Evolutionary conservation across 192 early-diverging fungal species (phyloP).

Genomic region (Rhizoclosmatium globosum): DNA sequence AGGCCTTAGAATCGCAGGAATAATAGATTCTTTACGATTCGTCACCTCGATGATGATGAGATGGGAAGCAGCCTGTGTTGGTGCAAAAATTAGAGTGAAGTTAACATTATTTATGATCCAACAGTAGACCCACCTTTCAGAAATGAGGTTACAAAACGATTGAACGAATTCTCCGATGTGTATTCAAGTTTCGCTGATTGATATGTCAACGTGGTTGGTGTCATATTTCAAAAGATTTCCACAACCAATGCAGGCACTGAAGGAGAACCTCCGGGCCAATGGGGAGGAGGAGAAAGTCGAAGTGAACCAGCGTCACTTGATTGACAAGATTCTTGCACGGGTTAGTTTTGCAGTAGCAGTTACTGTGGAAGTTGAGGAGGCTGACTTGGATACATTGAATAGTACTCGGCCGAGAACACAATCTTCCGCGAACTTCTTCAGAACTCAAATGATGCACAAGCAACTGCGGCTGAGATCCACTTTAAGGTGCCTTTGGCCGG

Average conservation of each 20-base stretch:
- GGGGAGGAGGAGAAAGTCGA: constrained; percentile 68
- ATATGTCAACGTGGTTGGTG: too few species aligned
- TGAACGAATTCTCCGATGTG: constrained; percentile 82
- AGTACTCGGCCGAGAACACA: constrained; percentile 87
- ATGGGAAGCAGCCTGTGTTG: constrained; percentile 13
- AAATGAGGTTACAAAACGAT: constrained; percentile 89
- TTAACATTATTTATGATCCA: background rate
- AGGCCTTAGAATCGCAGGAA: constrained; percentile 83
- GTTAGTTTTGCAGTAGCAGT: constrained; percentile 3
- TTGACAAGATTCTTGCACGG: constrained; percentile 90
- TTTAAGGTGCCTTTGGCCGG: constrained; percentile 36
- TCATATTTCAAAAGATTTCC: too few species aligned
- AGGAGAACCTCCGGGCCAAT: constrained; percentile 38
- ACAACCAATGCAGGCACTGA: constrained; percentile 33
- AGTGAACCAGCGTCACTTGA: constrained; percentile 90
- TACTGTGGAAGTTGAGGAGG: background rate
- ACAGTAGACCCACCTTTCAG: constrained; percentile 64
- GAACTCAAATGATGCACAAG: constrained; percentile 78
- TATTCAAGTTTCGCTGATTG: constrained; percentile 9
- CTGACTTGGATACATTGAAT: background rate
- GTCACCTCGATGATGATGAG: constrained; percentile 81
- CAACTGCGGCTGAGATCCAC: constrained; percentile 51
- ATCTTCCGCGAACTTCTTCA: constrained; percentile 76
- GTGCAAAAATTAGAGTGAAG: constrained; percentile 52
- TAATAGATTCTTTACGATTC: constrained; percentile 75